Evolutionary conservation across 1,284 basidiomycete genomes (phyloP), one percentile per base, ranked within the genome.

Genomic region (Trametes polyzona): DNA sequence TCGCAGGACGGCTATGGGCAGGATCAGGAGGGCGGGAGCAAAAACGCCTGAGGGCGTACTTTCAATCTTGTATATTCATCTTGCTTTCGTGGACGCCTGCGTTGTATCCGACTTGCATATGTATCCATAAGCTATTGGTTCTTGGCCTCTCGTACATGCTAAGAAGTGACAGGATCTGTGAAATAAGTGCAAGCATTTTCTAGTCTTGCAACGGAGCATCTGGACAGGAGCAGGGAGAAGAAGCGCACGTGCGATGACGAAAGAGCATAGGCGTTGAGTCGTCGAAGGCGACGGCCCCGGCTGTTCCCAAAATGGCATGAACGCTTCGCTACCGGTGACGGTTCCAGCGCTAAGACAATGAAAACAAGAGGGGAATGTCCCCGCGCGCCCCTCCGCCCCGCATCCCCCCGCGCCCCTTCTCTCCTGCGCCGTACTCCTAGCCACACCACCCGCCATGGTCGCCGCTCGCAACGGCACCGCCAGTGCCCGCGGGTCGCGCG

Each of bases 261-360:
- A 43, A 23, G 9, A 30, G n/a, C 33, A 42, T 12, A n/a, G 51
- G 61, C 59, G 64, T 62, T 63, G 59, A 63, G 59, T 65, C 17
- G 35, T 37, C 7, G 51, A 59, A 49, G 61, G 48, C 63, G 53
- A 61, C 44, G 49, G 54, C 52, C 26, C 53, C 49, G 29, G 37
- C 46, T 7, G 37, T 39, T 42, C 62, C 62, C 26, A 32, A 66
- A 53, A 49, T 24, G 60, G 62, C 27, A 55, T 52, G 41, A 47
- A 59, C 59, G 43, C 57, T 44, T 59, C 55, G 52, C 56, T 35
- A 52, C 46, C 16, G 39, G 53, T 62, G 43, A 47, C 47, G 53
- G 58, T 64, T 61, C 52, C 46, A 41, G 62, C 62, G 62, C 54
- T 52, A 58, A 55, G 43, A 36, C 37, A 21, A 37, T 30, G 23